Evolutionary conservation across 805 yeast species (phyloP), one percentile per base, ranked within the genome.

Genomic region (Lachancea mirantina): DNA sequence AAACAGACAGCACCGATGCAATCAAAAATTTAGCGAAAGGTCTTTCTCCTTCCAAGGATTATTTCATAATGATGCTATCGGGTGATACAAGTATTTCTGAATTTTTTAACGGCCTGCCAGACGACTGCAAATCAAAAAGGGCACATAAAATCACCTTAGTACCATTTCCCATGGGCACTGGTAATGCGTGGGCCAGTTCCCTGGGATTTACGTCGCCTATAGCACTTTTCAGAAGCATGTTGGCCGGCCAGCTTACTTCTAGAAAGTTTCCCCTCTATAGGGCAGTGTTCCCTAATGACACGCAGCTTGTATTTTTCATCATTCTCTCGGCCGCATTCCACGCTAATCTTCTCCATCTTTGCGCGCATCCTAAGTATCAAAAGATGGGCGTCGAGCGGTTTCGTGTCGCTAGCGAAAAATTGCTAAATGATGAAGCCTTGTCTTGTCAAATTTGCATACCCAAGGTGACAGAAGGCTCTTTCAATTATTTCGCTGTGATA

Each of bases 81-180:
- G 96, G 96, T 2, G 96, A 88, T 50, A 87, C 96, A 1, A 77
- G 94, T 1, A 61, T 84, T 4, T 74, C 71, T 30, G 96, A 88
- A 52, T 73, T 88, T 31, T 45, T 84, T 35, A 87, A 87, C 50
- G 62, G 55, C 13, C 51, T 69, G 17, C 49, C 43, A 4, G 14
- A 22, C n/a, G 9, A 41, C 8, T 42, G 22, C 21, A 23, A 32
- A 9, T 14, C 11, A 5, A 6, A 14, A 17, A 8, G 16, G 14
- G 6, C 6, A 7, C 14, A 23, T 14, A 15, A 30, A 2, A 19
- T 61, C 6, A 36, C 42, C 21, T 26, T 63, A 4, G 35, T 51
- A 2, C 49, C 58, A 1, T 52, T 88, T 10, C 94, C 96, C 0
- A 65, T 76, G 38, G 96, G 96, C 1, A 80, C 94, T 1, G 96